Base-by-base conservation (phyloP, 768 basidiomycete species). In the Lactifluus volemus region DNA sequence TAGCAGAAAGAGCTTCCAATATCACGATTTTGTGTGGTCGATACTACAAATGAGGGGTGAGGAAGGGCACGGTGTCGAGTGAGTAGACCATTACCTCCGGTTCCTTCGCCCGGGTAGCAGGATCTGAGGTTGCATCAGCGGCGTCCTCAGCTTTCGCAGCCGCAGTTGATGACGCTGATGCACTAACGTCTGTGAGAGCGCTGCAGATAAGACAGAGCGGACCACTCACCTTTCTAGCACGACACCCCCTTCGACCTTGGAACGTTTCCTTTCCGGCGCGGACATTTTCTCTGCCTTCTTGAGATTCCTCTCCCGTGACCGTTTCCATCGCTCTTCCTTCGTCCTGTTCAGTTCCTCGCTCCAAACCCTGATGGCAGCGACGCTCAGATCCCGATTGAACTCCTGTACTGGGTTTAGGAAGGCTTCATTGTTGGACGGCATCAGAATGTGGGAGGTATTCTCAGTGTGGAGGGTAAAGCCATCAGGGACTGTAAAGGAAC, bases 381-480 rank as follows among this genome's bases (percentile, higher is more conserved):
- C 85, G 65, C 90, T 93, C 49, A 92, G 72, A 74, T 99, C 97
- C 42, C 97, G 81, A 74, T 99, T 99, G 78, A 97, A 99, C 73
- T 99, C 92, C 70, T 99, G 97, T 12, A 98, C 88, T 6, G 97
- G 96, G 70, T 99, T 99, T 62, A 98, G 75, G 73, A 99, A 99
- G 2, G 95, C 92, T 59, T 89, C 88, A 64, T 92, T 89, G 56
- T 75, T 74, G 49, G 81, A 78, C 5, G 86, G 83, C 25, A 94
- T 77, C 58, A 97, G 79, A 69, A 98, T 89, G 68, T 82, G 84
- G 0, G 89, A 82, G 3, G 81, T 84, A 71, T 90, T 92, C 74
- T 93, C 90, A 9, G 84, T 85, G 73, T 92, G 87, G 61, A 93
- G 76, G 11, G 80, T 82, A 72, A 84, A 89, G 21, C 89, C 91